Conservation (phyloP, 345 rosid species). For the Camelina hispida region DNA sequence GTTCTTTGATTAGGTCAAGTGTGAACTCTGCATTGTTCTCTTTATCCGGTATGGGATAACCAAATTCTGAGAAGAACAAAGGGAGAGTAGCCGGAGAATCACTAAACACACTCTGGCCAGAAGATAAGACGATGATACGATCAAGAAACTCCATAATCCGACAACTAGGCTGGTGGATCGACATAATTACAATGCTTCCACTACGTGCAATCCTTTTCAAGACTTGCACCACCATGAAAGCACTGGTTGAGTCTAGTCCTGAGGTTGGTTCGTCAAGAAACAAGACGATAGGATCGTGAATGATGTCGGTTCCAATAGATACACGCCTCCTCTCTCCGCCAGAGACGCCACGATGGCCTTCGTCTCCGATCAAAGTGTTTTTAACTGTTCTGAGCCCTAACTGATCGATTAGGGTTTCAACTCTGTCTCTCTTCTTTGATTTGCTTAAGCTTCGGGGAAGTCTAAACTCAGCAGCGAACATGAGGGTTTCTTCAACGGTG, state of each 20-base stretch:
- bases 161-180: slow-evolving; percentile 76
- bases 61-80: slow-evolving; percentile 66
- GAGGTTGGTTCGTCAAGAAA: slow-evolving; percentile 95
- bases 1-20: slow-evolving; percentile 67
- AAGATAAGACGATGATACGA: slow-evolving; percentile 49
- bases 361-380: slow-evolving; percentile 73
- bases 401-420: slow-evolving; percentile 67
- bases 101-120: slow-evolving; percentile 60
- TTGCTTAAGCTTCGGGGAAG: slow-evolving; percentile 74
- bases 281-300: slow-evolving; percentile 77
- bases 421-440: slow-evolving; percentile 71
- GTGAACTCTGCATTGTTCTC: slow-evolving; percentile 80
- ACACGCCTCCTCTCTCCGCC: slow-evolving; percentile 68
- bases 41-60: slow-evolving; percentile 72
- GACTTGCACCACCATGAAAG: slow-evolving; percentile 83
- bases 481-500: slow-evolving; percentile 79
- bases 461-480: slow-evolving; percentile 86
- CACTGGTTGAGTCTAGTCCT: slow-evolving; percentile 85
- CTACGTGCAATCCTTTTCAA: slow-evolving; percentile 76
- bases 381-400: slow-evolving; percentile 66
- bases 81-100: slow-evolving; percentile 63
- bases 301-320: slow-evolving; percentile 79
- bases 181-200: slow-evolving; percentile 78
- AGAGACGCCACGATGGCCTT: slow-evolving; percentile 76
- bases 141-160: slow-evolving; percentile 69